Base-by-base conservation (phyloP, 176 grass and related monocot genomes). In the Bonia amplexicaulis region DNA sequence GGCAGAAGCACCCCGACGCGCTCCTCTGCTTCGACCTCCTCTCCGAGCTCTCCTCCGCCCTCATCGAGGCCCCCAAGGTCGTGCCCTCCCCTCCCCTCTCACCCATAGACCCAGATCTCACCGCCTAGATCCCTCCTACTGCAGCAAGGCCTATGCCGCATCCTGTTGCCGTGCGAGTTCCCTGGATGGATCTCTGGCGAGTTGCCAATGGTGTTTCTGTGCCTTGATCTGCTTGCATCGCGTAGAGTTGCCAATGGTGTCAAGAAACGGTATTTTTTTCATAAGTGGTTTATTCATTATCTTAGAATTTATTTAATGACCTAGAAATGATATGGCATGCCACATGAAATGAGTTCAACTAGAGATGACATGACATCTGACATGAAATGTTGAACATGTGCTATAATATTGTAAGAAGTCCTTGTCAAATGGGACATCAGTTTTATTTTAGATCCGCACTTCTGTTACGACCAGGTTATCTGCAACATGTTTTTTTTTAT, bases 1-100 rank as follows among this genome's bases (percentile, higher is more conserved):
- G 66, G 66, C 92, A 99, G 78, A 92, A 94, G 70, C 81, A 86
- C 15, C 96, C 91, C 58, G 93, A 99, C 58, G 86, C 93, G 44
- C 87, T 99, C 31, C 96, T 96, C 69, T 96, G 91, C 88, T 99
- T 99, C 84, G 96, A 99, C 91, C 93, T 99, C 84, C 96, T 99
- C 78, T 99, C 96, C 61, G 89, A 96, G 86, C 96, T 99, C 66
- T 91, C 92, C 16, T 89, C 91, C 33, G 85, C 96, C 69, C 84
- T 99, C 44, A 90, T 94, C 42, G 91, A 99, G 69, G 93, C 92
- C 80, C 73, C 91, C 29, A 96, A 99, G 96, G 96, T 91, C 19
- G 54, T 35, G 62, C 12, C 20, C 31, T 60, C 4, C 58, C 31
- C n/a, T 63, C 27, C 25, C 46, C n/a, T 62, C 26, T 15, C 58